Evolutionary conservation across 805 yeast genomes (phyloP).

Genomic region (Kregervanrija pseudodelftensis): DNA sequence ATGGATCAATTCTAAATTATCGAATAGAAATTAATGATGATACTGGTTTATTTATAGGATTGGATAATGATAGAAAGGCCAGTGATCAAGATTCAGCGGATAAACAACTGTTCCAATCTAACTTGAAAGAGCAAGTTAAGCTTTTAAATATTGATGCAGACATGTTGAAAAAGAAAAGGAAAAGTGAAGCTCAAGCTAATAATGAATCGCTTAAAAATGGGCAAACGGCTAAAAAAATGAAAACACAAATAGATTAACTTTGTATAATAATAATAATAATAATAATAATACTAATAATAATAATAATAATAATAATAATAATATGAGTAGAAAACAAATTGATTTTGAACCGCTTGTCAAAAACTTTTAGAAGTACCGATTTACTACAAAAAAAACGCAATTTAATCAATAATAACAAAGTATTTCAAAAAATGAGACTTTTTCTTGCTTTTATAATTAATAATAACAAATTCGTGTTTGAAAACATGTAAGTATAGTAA

Average conservation of each 20-base stretch:
- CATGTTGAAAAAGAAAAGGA: not conserved
- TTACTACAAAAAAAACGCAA: no score
- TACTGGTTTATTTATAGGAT: conserved; percentile 51
- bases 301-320: no score
- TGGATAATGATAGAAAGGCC: conserved; percentile 6
- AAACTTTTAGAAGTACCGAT: no score
- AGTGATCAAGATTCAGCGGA: conserved; percentile 6
- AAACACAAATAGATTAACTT: not conserved
- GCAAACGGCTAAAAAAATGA: not conserved
- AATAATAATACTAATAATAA: no score
- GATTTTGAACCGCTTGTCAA: no score
- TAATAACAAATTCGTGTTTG: no score
- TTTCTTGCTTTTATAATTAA: no score
- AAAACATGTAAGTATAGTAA: no score
- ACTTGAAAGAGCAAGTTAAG: conserved; percentile 1
- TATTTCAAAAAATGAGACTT: no score
- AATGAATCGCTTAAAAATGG: no score
- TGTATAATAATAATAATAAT: not conserved
- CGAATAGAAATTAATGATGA: conserved; percentile 46
- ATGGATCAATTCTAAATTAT: conserved; percentile 48
- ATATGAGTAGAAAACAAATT: not conserved
- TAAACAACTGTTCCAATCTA: conserved; percentile 17
- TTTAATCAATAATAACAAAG: no score
- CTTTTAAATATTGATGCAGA: conserved; percentile 2
- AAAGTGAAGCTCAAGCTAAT: no score